Conservation (phyloP, 768 basidiomycete genomes). For the Paxillus involutus region DNA sequence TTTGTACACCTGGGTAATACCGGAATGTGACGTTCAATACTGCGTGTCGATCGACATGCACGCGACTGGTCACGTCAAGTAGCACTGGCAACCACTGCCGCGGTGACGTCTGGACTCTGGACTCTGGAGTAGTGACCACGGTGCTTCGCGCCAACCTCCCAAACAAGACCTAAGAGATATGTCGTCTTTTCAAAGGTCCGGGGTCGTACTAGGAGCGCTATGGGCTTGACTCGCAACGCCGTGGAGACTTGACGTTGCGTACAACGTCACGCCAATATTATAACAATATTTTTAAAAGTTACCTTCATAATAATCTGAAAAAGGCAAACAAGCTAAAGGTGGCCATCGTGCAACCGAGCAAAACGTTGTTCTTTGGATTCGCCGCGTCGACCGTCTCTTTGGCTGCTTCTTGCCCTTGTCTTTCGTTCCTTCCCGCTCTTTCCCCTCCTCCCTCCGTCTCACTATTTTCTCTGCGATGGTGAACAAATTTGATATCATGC, state of each 20-base stretch:
- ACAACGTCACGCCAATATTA: too few relatives aligned
- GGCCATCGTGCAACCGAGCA: background rate
- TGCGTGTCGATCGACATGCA: constrained; percentile 4
- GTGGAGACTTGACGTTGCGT: background rate
- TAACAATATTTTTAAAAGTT: background rate
- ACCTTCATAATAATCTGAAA: background rate
- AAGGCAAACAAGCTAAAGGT: background rate
- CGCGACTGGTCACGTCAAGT: background rate
- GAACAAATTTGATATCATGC: background rate
- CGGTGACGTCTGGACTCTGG: too few relatives aligned
- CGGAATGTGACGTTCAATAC: background rate
- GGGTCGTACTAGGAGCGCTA: background rate
- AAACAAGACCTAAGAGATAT: too few relatives aligned
- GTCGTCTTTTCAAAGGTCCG: background rate
- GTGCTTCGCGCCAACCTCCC: background rate
- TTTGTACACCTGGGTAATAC: constrained; percentile 1
- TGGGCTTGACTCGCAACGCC: background rate
- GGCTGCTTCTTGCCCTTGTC: background rate
- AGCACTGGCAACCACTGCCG: background rate
- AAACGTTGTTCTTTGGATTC: constrained; percentile 5
- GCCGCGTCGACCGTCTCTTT: background rate
- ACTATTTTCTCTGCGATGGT: background rate
- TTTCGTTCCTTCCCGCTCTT: constrained; percentile 1
- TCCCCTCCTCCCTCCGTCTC: constrained; percentile 1
- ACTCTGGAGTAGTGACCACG: too few relatives aligned